These are phyloP conservation scores for Aurinia saxatilis DNA, from an alignment of 345 rosid genomes.

Conservation along the genomic window DNA sequence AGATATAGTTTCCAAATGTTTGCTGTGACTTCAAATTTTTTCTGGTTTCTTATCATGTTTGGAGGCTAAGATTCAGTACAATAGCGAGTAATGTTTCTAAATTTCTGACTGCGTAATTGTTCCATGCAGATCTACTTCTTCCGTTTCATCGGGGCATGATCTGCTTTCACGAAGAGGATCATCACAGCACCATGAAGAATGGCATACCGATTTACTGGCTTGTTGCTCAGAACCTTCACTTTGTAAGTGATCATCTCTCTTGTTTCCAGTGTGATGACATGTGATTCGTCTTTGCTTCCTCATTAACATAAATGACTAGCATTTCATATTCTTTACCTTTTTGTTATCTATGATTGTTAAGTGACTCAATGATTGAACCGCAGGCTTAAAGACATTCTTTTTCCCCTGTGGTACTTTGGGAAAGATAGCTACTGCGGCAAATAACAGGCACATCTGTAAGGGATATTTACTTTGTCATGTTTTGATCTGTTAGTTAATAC, in stretches of 20 bases:
- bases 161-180: constrained; percentile 55
- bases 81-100: not conserved
- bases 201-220: constrained; percentile 93
- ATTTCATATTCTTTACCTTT: not conserved
- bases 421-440: constrained; percentile 78
- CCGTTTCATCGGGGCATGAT: constrained; percentile 66
- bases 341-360: not conserved
- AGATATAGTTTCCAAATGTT: too few species aligned
- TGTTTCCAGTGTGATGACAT: not conserved
- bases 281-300: not conserved
- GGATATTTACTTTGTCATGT: not conserved
- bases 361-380: constrained; percentile 8
- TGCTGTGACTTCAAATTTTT: too few species aligned
- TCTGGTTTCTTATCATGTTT: not conserved
- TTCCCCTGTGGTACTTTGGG: constrained; percentile 91
- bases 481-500: not conserved
- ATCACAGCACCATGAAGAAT: constrained; percentile 56
- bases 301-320: not conserved
- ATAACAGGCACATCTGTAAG: constrained; percentile 83
- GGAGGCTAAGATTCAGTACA: not conserved
- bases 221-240: constrained; percentile 92
- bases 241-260: constrained; percentile 46
- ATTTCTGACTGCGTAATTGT: not conserved
- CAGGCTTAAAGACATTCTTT: constrained; percentile 83
- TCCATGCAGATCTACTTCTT: constrained; percentile 59